Base-by-base conservation (phyloP, 129 eudicot genomes). In the Artemisia argyi region DNA sequence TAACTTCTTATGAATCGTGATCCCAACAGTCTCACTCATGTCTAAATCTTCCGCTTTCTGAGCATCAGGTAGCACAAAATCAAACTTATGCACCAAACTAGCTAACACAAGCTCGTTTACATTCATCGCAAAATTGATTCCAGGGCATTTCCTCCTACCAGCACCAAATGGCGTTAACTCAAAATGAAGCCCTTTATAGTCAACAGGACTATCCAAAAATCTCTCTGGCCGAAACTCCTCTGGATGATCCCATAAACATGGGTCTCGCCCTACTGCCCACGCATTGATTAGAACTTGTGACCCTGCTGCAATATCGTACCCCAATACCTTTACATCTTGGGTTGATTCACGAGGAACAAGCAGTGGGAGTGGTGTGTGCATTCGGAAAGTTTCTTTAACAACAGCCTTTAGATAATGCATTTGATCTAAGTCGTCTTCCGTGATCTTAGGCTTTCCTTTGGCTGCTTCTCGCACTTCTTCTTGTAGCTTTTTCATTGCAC, bases 351-450 rank as follows among this genome's bases (percentile, higher is more conserved):
- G 80, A 30, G 80, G 80, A n/a, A 82, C 82, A 7, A 85, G 80
- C 0, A 86, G 50, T 51, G 96, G 92, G 35, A 71, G 20, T 18
- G 91, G 85, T 39, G 82, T 44, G 59, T 87, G 90, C 14, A 84
- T 32, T 44, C 96, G 68, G 5, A 86, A 56, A 16, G 78, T 78
- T 64, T 89, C 92, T 59, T 89, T 90, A 22, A 87, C 76, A 20
- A 83, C 91, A 3, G 91, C 90, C 65, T 83, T 87, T 28, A 90
- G 30, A 47, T 87, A 90, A 1, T 15, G 83, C 94, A 90, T 85
- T 63, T 85, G 66, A 53, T 76, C 85, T 18, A 87, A 19, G 73
- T 90, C 89, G 4, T 79, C 83, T 14, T 85, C 94, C 0, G 66
- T 63, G 56, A 87, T 78, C 20, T 60, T 71, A 5, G 65, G 12